A percentile compares a stretch with the other conserved stretches of the same genome.
These are phyloP conservation scores for Aureobasidium sp. DNA, from an alignment of 2,329 filamentous ascomycete species.

Conservation along the genomic window DNA sequence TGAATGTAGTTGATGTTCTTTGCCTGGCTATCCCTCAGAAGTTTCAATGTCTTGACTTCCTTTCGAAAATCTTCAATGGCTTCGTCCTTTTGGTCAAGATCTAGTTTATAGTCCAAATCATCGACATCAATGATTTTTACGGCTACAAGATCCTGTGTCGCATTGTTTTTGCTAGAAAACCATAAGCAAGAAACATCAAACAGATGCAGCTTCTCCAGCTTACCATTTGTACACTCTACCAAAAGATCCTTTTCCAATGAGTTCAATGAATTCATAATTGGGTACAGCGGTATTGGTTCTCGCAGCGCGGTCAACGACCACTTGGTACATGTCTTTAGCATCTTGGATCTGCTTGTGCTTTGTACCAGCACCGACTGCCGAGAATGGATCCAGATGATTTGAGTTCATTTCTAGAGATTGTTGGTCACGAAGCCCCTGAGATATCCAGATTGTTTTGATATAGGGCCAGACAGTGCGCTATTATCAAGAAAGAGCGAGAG, in stretches of 20 bases:
- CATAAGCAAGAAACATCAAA: not conserved
- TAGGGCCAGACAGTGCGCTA: conserved; percentile 9
- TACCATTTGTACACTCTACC: conserved; percentile 65
- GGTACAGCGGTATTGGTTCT: conserved; percentile 55
- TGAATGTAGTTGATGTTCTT: conserved; percentile 76
- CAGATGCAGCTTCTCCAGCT: not conserved
- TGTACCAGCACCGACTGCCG: conserved; percentile 17
- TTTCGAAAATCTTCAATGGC: conserved; percentile 50
- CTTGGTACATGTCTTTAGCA: conserved; percentile 61
- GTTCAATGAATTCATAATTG: conserved; percentile 60
- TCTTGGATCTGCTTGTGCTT: conserved; percentile 56
- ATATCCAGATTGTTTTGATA: not conserved
- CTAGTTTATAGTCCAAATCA: conserved; percentile 57
- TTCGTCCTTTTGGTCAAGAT: conserved; percentile 61
- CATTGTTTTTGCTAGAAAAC: conserved; percentile 33
- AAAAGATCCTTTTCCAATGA: conserved; percentile 70
- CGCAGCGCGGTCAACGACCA: conserved; percentile 56
- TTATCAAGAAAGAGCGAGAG: not conserved
- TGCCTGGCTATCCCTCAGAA: conserved; percentile 66
- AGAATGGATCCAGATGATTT: conserved; percentile 23
- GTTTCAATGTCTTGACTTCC: conserved; percentile 60
- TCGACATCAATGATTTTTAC: conserved; percentile 83
- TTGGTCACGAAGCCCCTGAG: not conserved
- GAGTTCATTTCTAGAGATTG: conserved; percentile 24
- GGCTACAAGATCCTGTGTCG: conserved; percentile 52